Conservation (phyloP, 257 asterid genomes). For the Fraxinus quadrangulata region DNA sequence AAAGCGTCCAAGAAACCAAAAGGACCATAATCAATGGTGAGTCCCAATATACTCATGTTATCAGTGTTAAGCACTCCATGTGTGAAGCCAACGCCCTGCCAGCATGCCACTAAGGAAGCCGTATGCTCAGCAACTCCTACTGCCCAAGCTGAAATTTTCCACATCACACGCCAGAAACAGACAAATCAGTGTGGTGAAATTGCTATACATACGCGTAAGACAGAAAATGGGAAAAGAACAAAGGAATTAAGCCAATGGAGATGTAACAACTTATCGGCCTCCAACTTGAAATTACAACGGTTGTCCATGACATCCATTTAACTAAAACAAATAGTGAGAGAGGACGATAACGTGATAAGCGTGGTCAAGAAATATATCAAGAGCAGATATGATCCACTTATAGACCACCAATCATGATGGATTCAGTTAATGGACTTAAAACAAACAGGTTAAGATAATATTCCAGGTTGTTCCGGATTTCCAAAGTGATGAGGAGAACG, state of each 20-base stretch:
- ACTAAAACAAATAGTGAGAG: background rate
- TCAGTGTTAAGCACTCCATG: constrained; percentile 98
- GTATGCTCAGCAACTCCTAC: constrained; percentile 96
- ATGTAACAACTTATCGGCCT: background rate
- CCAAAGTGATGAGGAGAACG: background rate
- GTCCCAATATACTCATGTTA: constrained; percentile 95
- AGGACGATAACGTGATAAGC: background rate
- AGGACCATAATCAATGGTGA: constrained; percentile 97
- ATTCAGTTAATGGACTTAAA: background rate
- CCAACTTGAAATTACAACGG: background rate
- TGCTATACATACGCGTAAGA: background rate
- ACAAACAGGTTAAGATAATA: background rate
- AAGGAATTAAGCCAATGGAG: background rate
- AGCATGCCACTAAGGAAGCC: constrained; percentile 79
- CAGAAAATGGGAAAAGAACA: background rate
- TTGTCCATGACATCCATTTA: background rate
- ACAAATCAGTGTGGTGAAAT: background rate
- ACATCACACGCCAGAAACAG: constrained; percentile 24
- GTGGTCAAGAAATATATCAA: background rate
- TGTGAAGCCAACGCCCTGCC: constrained; percentile 99
- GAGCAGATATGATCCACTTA: background rate
- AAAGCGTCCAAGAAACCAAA: constrained; percentile 97
- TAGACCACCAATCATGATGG: background rate
- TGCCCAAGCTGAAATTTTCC: constrained; percentile 77
- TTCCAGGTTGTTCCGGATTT: background rate